A percentile compares a stretch with the other conserved stretches of the same genome.
Conservation (phyloP, 2,329 filamentous ascomycete genomes). For the Lecanosticta acicola region DNA sequence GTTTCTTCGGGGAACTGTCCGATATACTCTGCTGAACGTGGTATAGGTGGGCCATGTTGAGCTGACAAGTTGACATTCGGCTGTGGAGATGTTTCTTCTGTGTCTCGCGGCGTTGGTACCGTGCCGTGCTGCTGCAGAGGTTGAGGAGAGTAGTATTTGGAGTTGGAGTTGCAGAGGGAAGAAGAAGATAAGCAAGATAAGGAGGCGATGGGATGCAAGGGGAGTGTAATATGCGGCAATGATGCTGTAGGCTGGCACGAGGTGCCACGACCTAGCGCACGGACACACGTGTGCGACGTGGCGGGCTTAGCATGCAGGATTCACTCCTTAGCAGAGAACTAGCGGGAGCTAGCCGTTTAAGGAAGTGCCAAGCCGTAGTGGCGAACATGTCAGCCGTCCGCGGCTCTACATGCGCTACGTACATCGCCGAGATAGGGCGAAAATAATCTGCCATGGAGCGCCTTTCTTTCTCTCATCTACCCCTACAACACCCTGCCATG, state of each 20-base stretch:
- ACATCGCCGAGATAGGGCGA: neutral
- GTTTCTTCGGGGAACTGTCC: conserved; percentile 17
- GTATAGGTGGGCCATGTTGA: conserved; percentile 22
- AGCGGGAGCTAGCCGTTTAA: neutral
- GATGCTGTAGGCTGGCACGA: neutral
- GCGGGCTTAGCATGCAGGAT: neutral
- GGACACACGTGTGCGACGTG: neutral
- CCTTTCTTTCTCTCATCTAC: neutral
- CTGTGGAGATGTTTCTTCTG: conserved; percentile 6
- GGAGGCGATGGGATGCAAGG: neutral
- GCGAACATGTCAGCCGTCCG: neutral
- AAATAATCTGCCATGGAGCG: neutral
- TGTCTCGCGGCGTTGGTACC: neutral
- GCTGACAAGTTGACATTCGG: conserved; percentile 24
- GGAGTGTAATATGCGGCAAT: neutral
- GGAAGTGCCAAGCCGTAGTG: neutral
- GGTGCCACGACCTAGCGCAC: neutral
- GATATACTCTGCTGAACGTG: conserved; percentile 18
- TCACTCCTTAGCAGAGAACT: neutral
- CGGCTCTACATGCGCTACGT: neutral
- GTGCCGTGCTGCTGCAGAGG: neutral
- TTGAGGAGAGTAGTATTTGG: neutral
- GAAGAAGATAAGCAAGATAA: neutral
- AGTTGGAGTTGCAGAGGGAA: too few relatives aligned
- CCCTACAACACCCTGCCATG: neutral